These are phyloP conservation scores for Gentiana dahurica DNA, from an alignment of 257 asterid genomes.

Conservation along the genomic window DNA sequence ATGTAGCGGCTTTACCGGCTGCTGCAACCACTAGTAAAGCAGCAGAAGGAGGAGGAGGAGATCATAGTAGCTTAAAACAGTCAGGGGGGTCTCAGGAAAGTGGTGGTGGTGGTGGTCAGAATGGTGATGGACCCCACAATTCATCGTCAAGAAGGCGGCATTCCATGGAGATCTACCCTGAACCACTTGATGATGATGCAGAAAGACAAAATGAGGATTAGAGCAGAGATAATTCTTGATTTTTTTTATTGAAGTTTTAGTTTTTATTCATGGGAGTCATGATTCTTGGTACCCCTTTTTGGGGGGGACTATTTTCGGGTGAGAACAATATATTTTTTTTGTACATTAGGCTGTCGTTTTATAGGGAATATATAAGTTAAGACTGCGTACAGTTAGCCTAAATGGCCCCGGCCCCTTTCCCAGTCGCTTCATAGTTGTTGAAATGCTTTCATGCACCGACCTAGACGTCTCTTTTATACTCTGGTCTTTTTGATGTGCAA, in stretches of 20 bases:
- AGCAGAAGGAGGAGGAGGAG: slow-evolving; percentile 26
- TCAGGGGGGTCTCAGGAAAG: slow-evolving; percentile 75
- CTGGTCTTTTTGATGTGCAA: too few species aligned
- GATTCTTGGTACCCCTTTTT: too few species aligned
- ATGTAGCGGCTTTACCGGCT: slow-evolving; percentile 36
- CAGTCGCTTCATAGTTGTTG: too few species aligned
- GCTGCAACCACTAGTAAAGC: slow-evolving; percentile 24
- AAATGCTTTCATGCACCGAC: too few species aligned
- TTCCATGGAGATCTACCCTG: slow-evolving; percentile 76
- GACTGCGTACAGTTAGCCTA: too few species aligned
- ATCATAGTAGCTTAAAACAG: slow-evolving; percentile 39
- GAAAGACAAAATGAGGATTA: slow-evolving; percentile 34
- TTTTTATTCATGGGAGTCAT: too few species aligned
- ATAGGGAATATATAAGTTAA: too few species aligned
- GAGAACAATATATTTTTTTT: too few species aligned
- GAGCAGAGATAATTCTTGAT: slow-evolving; percentile 23
- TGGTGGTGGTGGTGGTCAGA: background rate
- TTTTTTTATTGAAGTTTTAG: slow-evolving; percentile 19
- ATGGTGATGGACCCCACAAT: slow-evolving; percentile 26
- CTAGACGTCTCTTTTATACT: too few species aligned
- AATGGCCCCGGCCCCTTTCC: too few species aligned
- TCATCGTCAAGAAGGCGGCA: slow-evolving; percentile 46
- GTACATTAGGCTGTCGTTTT: too few species aligned
- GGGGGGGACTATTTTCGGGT: too few species aligned
- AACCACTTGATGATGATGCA: slow-evolving; percentile 42